Evolutionary conservation across 2,329 filamentous ascomycete genomes (phyloP), one percentile per base, ranked within the genome.

Genomic region (Penicillium polonicum): DNA sequence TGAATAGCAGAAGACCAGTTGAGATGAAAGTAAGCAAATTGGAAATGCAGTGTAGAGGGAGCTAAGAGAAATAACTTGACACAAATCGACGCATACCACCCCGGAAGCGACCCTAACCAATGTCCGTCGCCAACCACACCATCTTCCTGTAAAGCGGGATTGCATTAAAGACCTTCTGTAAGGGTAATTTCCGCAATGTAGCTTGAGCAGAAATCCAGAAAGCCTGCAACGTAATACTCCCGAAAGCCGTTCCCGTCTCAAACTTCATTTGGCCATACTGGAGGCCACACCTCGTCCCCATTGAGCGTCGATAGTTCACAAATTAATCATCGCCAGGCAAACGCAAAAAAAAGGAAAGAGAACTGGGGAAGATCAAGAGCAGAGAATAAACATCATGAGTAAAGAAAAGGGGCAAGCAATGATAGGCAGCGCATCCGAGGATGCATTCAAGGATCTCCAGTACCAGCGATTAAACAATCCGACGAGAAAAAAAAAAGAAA

Each of bases 101-200:
- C 76, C 76, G 73, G 76, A 76, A 74, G 76, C 76, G 74, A 76
- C 76, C 76, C 76, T 77, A 76, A 62, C 72, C 74, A 77, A 66
- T 68, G 65, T 77, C 76, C 76, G 64, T 76, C 76, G 70, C 74
- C 76, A 75, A 59, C 31, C 61, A 70, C 69, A 61, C 59, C 45
- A 60, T 52, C 42, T 29, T 42, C 56, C 54, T 48, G 46, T 58
- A 23, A 19, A 57, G 41, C 39, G 57, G 49, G 57, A 56, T 48
- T 29, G 23, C 31, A 49, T 39, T 19, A 41, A 35, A 56, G 48
- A 50, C 48, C 44, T 33, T 36, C 55, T 41, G 49, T 15, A 23
- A 43, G 31, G 46, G 19, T 15, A 41, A 42, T 31, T 48, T 42
- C 52, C 46, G 52, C 48, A 57, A 23, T 52, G 33, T 23, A 45